Percentiles rank a stretch among this genome's conserved stretches.
These are phyloP conservation scores for Neocucurbitaria cava DNA, from an alignment of 2,329 filamentous ascomycete genomes.

Conservation along the genomic window DNA sequence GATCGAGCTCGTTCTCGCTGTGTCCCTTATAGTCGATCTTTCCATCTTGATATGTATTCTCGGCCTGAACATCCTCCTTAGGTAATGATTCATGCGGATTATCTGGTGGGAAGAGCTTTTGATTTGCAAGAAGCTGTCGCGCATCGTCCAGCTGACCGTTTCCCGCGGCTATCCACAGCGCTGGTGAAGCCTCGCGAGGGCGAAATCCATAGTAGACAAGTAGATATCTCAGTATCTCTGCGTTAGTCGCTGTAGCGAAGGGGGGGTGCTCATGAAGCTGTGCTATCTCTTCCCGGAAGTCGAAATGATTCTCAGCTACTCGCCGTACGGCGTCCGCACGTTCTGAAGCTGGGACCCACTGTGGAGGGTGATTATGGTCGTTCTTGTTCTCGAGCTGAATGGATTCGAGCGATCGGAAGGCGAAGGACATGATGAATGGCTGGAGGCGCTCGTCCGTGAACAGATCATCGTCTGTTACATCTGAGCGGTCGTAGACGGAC, in stretches of 20 bases:
- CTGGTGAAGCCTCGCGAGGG: background rate
- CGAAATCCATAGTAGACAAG: background rate
- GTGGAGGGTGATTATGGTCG: too few species aligned
- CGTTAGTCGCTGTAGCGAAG: background rate
- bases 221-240: background rate
- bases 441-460: background rate
- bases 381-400: too few species aligned
- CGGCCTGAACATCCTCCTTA: background rate
- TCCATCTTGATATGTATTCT: background rate
- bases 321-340: background rate
- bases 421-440: background rate
- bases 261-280: too few species aligned
- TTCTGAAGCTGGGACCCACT: background rate
- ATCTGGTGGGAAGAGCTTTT: background rate
- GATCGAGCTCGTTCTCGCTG: background rate
- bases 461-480: background rate
- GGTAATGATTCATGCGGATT: too few species aligned
- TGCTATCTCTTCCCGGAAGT: background rate
- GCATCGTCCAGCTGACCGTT: background rate
- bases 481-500: background rate
- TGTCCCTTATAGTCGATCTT: background rate
- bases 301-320: background rate
- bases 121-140: background rate
- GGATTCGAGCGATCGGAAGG: too few species aligned
- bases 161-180: background rate